Percentiles rank a stretch among this genome's conserved stretches.
phyloP scores from a whole-genome alignment of 129 eudicot species.

The Centaurea solstitialis region DNA sequence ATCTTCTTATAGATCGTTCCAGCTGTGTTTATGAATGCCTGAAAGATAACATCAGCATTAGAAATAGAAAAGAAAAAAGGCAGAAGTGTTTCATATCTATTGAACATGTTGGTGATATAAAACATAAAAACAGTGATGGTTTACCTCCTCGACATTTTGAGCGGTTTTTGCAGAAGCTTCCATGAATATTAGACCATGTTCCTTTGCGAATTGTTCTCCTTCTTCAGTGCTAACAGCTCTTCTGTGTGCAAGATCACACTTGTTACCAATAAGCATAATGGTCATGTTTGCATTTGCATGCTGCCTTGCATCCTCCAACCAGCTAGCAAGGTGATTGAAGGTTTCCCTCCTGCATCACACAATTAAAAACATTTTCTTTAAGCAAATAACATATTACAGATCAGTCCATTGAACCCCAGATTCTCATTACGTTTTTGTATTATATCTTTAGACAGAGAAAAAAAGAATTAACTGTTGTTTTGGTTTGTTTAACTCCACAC shows the following conservation, averaged over 20 bases:
- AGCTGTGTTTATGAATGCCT: slow-evolving; percentile 92
- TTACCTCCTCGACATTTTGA: slow-evolving; percentile 91
- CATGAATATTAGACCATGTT: slow-evolving; percentile 84
- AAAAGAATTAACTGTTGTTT: neutral
- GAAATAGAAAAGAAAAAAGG: neutral
- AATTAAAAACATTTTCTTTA: neutral
- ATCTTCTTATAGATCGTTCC: slow-evolving; percentile 83
- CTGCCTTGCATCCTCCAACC: slow-evolving; percentile 96
- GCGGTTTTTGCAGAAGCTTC: slow-evolving; percentile 95
- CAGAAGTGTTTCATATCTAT: neutral
- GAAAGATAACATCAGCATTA: neutral
- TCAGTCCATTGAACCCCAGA: neutral
- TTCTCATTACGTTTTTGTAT: neutral
- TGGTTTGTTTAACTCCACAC: neutral
- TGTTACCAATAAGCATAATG: slow-evolving; percentile 89
- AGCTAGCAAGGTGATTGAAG: slow-evolving; percentile 88
- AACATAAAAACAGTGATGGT: neutral
- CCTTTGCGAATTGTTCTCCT: slow-evolving; percentile 94
- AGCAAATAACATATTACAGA: neutral
- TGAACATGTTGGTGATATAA: neutral
- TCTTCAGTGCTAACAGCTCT: slow-evolving; percentile 96
- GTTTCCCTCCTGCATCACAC: slow-evolving; percentile 74
- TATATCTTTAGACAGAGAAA: neutral
- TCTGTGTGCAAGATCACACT: slow-evolving; percentile 80
- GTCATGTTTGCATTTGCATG: slow-evolving; percentile 96